These are phyloP conservation scores for Carex kokanica DNA, from an alignment of 176 grass and related monocot species.

Conservation along the genomic window DNA sequence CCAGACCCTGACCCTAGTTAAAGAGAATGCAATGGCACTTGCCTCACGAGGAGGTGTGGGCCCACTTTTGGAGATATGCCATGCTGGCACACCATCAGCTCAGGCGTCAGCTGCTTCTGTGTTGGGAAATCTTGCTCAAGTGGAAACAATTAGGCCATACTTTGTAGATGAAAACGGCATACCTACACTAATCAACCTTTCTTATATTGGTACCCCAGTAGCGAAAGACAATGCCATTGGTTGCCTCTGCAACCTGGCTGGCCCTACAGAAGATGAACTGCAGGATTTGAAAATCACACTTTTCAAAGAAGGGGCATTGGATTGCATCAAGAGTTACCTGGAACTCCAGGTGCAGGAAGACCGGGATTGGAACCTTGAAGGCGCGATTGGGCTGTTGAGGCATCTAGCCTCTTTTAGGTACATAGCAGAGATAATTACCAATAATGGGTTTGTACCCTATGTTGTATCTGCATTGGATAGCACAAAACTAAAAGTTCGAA, in stretches of 20 bases:
- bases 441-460: conserved; percentile 37
- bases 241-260: conserved; percentile 66
- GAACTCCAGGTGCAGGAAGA: conserved; percentile 26
- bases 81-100: conserved; percentile 46
- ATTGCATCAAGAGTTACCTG: conserved; percentile 60
- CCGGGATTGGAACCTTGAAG: conserved; percentile 44
- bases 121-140: conserved; percentile 49
- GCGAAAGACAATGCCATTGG: conserved; percentile 57
- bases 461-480: conserved; percentile 47
- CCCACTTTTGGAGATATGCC: conserved; percentile 58
- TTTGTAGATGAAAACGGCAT: conserved; percentile 66
- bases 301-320: conserved; percentile 71
- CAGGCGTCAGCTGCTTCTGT: conserved; percentile 66
- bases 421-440: conserved; percentile 57
- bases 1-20: conserved; percentile 42
- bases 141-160: conserved; percentile 40
- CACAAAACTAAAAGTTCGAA: conserved; percentile 30
- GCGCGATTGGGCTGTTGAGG: conserved; percentile 59
- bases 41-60: conserved; percentile 59
- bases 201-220: conserved; percentile 51
- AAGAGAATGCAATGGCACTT: conserved; percentile 44
- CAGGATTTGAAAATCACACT: conserved; percentile 57
- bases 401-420: conserved; percentile 70
- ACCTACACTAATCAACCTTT: conserved; percentile 49
- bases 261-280: conserved; percentile 42